A percentile compares a stretch with the other conserved stretches of the same genome.
phyloP scores from a whole-genome alignment of 2,329 filamentous ascomycete genomes.

The Xylariales sp. region DNA sequence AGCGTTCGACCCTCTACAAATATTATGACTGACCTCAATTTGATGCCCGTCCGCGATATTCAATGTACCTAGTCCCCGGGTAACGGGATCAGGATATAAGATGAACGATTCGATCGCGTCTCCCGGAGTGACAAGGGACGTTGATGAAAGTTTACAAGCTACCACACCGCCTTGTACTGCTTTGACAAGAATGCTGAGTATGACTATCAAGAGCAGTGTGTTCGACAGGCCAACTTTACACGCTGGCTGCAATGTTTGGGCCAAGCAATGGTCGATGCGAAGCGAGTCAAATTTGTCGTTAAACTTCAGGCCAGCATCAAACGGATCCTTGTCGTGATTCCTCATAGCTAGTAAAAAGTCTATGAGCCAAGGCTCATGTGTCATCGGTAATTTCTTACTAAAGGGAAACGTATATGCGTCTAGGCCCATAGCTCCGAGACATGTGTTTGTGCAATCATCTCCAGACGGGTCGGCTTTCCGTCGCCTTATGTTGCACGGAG shows the following conservation, averaged over 20 bases:
- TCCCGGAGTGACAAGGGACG: conserved; percentile 18
- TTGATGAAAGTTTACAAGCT: neutral
- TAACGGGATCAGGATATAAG: neutral
- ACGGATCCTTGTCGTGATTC: neutral
- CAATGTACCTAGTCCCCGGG: conserved; percentile 2
- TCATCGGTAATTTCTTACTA: neutral
- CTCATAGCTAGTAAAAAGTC: conserved; percentile 1
- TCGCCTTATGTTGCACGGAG: conserved; percentile 4
- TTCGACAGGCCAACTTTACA: conserved; percentile 22
- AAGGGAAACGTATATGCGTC: neutral
- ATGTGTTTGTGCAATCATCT: neutral
- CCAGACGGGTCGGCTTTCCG: neutral
- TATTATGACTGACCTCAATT: conserved; percentile 12
- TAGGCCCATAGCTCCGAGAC: conserved; percentile 5
- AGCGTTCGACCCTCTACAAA: neutral
- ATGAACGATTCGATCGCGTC: conserved; percentile 29
- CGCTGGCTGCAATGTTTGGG: neutral
- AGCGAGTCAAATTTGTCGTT: neutral
- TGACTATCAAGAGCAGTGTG: conserved; percentile 2
- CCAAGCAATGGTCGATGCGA: conserved; percentile 10
- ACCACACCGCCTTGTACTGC: neutral
- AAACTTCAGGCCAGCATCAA: neutral
- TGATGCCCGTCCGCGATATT: neutral
- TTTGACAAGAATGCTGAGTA: conserved; percentile 7
- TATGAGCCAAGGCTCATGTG: neutral